phyloP scores from a whole-genome alignment of 2,329 filamentous ascomycete genomes.

The Alternaria sp. region DNA sequence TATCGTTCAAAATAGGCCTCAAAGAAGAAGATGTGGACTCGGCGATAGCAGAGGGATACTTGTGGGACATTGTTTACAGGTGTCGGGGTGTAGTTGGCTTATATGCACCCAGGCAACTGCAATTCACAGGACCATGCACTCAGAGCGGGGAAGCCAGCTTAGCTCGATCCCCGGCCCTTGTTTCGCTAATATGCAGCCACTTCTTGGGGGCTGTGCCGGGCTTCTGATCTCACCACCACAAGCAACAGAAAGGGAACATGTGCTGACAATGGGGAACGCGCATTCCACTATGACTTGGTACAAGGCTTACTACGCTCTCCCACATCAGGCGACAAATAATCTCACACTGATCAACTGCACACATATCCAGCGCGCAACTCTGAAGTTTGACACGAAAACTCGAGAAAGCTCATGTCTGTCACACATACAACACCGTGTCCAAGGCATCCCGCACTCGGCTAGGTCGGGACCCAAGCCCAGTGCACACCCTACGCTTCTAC shows the following conservation, averaged over 20 bases:
- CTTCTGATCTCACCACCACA: slow-evolving; percentile 15
- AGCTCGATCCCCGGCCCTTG: slow-evolving; percentile 16
- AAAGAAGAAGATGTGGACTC: slow-evolving; percentile 40
- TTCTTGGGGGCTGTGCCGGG: slow-evolving; percentile 30
- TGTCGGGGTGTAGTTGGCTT: slow-evolving; percentile 24
- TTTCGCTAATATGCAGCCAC: slow-evolving; percentile 20
- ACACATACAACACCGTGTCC: slow-evolving; percentile 19
- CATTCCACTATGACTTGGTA: slow-evolving; percentile 3
- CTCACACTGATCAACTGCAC: neutral
- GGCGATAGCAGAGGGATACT: slow-evolving; percentile 23
- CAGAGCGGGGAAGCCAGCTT: slow-evolving; percentile 36
- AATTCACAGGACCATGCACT: slow-evolving; percentile 11
- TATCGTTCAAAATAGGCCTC: slow-evolving; percentile 33
- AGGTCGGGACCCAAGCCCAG: slow-evolving; percentile 28
- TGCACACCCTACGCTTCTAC: slow-evolving; percentile 17
- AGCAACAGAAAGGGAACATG: neutral
- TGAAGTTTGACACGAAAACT: neutral
- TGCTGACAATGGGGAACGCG: slow-evolving; percentile 4
- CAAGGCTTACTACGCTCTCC: neutral
- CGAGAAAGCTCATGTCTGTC: slow-evolving; percentile 7
- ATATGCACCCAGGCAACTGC: slow-evolving; percentile 27
- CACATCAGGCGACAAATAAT: neutral
- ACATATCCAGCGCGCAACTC: neutral
- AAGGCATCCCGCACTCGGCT: slow-evolving; percentile 37
- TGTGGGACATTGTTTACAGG: slow-evolving; percentile 22